A percentile compares a stretch with the other conserved stretches of the same genome.
phyloP scores from a whole-genome alignment of 2,329 filamentous ascomycete genomes.

The Diaporthe australafricana region DNA sequence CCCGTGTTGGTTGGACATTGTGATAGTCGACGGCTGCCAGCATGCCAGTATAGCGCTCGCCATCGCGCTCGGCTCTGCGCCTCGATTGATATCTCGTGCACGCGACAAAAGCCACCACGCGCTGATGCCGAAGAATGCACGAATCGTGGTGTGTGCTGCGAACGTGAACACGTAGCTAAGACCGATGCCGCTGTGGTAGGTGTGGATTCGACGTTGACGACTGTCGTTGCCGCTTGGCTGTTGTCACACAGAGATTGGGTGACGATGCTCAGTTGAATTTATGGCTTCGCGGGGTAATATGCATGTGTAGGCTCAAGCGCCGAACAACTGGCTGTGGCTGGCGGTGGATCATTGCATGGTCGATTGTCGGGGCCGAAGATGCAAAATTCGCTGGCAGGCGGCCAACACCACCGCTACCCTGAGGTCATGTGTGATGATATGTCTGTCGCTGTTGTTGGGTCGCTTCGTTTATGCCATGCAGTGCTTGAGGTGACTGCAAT shows the following conservation, averaged over 20 bases:
- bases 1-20: not conserved
- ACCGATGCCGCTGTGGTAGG: not conserved
- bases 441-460: slow-evolving; percentile 16
- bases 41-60: slow-evolving; percentile 7
- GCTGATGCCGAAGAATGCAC: slow-evolving; percentile 11
- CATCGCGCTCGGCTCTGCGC: not conserved
- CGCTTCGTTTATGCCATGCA: slow-evolving; percentile 28
- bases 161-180: slow-evolving; percentile 25
- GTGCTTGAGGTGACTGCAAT: slow-evolving; percentile 28
- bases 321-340: slow-evolving; percentile 14
- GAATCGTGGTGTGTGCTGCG: not conserved
- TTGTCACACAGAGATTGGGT: slow-evolving; percentile 11
- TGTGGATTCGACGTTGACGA: slow-evolving; percentile 17
- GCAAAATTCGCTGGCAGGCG: slow-evolving; percentile 21
- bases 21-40: slow-evolving; percentile 31
- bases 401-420: slow-evolving; percentile 22
- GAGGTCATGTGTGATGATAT: slow-evolving; percentile 34
- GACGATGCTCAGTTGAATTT: slow-evolving; percentile 11
- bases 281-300: slow-evolving; percentile 19
- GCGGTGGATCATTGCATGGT: slow-evolving; percentile 29
- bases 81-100: slow-evolving; percentile 8
- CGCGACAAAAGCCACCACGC: slow-evolving; percentile 15
- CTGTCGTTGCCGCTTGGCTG: not conserved
- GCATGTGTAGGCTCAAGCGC: slow-evolving; percentile 18
- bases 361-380: not conserved